Evolutionary conservation across 805 yeast species (phyloP).

Genomic region (Ogataea methanolica): DNA sequence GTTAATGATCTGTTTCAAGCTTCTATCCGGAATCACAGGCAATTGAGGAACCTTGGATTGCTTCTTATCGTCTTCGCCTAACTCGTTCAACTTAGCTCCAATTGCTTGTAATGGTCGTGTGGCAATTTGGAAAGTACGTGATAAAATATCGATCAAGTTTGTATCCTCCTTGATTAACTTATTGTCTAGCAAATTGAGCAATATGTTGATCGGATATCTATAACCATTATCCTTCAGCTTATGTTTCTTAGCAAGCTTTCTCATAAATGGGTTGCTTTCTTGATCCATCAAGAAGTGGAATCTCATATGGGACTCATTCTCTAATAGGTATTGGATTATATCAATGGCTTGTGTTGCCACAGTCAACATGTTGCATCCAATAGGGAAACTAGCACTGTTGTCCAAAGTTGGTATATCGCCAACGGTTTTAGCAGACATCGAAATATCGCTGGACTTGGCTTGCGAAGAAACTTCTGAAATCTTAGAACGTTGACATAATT

Average conservation of each 20-base stretch:
- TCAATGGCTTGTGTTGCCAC: conserved; percentile 79
- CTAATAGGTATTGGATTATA: conserved; percentile 65
- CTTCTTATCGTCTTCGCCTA: conserved; percentile 24
- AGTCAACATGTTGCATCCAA: conserved; percentile 59
- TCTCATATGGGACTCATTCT: conserved; percentile 61
- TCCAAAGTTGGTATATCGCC: conserved; percentile 4
- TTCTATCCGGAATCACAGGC: conserved; percentile 61
- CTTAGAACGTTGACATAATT: conserved; percentile 47
- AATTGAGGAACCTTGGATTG: conserved; percentile 31
- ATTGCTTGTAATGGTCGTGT: conserved; percentile 66
- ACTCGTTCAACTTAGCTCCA: conserved; percentile 33
- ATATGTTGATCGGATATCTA: conserved; percentile 68
- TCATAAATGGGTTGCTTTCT: conserved; percentile 44
- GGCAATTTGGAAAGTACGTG: conserved; percentile 70
- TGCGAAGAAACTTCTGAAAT: conserved; percentile 1
- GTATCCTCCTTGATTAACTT: conserved; percentile 67
- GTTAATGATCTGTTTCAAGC: conserved; percentile 57
- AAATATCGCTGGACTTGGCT: neutral
- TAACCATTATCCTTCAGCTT: conserved; percentile 38
- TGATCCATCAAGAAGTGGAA: conserved; percentile 78
- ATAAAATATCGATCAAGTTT: conserved; percentile 68
- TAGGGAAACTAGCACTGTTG: conserved; percentile 39
- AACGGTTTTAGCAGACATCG: conserved; percentile 1
- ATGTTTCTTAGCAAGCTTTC: conserved; percentile 31
- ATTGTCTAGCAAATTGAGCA: conserved; percentile 59